These are phyloP conservation scores for Coemansia sp. DNA, from an alignment of 192 early-diverging fungal species.

Conservation along the genomic window DNA sequence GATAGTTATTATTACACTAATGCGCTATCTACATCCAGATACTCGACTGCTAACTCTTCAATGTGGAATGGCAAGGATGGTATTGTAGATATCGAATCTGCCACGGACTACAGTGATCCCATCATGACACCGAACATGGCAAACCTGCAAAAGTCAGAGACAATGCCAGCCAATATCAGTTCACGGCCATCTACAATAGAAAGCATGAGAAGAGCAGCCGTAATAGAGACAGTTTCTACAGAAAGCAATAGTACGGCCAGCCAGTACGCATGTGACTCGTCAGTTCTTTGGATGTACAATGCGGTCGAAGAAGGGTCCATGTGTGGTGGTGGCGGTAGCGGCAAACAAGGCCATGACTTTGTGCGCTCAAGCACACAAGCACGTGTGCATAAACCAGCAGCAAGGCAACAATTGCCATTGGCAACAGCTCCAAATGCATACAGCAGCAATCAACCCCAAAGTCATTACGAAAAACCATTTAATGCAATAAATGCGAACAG, in stretches of 20 bases:
- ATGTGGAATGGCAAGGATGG: conserved; percentile 1
- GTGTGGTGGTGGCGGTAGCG: not conserved
- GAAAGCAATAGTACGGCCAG: not conserved
- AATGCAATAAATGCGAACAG: not conserved
- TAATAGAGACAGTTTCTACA: not conserved
- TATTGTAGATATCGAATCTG: not conserved
- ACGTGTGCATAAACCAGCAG: not conserved
- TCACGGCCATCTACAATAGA: conserved; percentile 4
- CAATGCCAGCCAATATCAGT: not conserved
- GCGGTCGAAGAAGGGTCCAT: not conserved
- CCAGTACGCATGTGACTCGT: conserved; percentile 33
- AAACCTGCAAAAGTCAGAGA: not conserved
- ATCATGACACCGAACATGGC: not conserved
- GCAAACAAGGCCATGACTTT: not conserved
- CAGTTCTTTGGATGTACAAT: conserved; percentile 42
- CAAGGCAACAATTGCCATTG: not conserved
- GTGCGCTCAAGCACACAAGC: not conserved
- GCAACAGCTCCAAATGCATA: not conserved
- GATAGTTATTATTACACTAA: conserved; percentile 14
- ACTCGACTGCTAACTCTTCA: conserved; percentile 11
- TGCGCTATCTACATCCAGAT: not conserved
- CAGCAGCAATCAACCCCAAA: not conserved
- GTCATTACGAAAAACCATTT: not conserved
- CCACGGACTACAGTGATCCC: conserved; percentile 7
- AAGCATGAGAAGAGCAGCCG: not conserved